Evolutionary conservation across 163 green algal genomes (phyloP).

Genomic region (Scenedesmus sp.): DNA sequence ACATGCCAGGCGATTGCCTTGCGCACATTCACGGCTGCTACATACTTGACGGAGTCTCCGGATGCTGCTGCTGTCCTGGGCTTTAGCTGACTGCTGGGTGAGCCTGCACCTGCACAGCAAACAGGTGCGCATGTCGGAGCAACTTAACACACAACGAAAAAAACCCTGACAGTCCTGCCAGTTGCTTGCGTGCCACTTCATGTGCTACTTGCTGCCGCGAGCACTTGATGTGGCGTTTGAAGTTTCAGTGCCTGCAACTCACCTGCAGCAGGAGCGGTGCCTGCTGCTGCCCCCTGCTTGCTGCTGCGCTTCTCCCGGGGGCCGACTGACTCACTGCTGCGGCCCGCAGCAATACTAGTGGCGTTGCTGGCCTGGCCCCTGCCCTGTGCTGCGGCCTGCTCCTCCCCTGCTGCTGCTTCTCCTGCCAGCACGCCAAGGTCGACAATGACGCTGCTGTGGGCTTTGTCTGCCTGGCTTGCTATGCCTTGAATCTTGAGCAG

Average conservation of each 20-base stretch:
- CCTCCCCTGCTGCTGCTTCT: neutral
- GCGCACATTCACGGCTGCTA: neutral
- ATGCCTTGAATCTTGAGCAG: constrained; percentile 49
- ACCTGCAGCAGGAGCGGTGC: neutral
- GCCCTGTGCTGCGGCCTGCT: neutral
- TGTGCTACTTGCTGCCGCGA: neutral
- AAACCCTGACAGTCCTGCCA: too few relatives aligned
- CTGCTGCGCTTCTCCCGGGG: neutral
- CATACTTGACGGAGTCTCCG: neutral
- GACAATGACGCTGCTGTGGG: constrained; percentile 25
- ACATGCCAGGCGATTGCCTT: too few relatives aligned
- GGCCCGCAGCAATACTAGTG: neutral
- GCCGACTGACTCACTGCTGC: neutral
- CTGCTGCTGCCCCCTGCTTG: constrained; percentile 12
- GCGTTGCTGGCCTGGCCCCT: neutral
- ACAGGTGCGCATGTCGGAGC: neutral
- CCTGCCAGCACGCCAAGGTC: neutral
- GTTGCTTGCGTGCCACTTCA: neutral
- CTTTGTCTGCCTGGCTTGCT: constrained; percentile 18
- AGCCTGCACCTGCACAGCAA: neutral
- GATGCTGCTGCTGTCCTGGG: neutral
- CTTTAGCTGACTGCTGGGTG: neutral
- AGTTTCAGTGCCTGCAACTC: neutral
- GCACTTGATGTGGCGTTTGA: neutral
- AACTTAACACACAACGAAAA: neutral